A percentile compares a stretch with the other conserved stretches of the same genome.
Conservation (phyloP, 805 yeast species). For the Candida dendrica region DNA sequence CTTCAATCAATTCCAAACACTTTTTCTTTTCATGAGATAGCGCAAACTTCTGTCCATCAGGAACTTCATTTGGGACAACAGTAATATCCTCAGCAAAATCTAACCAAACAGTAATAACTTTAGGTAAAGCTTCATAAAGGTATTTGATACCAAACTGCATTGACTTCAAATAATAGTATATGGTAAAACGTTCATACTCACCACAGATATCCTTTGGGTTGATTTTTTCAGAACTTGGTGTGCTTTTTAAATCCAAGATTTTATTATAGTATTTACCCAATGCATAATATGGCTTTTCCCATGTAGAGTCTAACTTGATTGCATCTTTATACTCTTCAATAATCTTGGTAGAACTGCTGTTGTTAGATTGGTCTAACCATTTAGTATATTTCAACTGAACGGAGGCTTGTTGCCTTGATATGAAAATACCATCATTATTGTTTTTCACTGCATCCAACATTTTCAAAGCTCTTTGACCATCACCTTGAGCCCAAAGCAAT, state of each 20-base stretch:
- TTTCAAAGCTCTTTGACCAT: constrained; percentile 75
- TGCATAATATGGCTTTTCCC: constrained; percentile 78
- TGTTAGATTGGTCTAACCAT: constrained; percentile 85
- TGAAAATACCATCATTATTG: constrained; percentile 7
- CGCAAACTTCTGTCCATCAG: constrained; percentile 8
- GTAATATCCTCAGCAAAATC: constrained; percentile 46
- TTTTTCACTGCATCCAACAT: constrained; percentile 37
- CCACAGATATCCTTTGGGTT: constrained; percentile 33
- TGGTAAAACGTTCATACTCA: constrained; percentile 45
- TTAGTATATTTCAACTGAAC: constrained; percentile 74
- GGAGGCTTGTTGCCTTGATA: constrained; percentile 23
- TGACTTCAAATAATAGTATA: constrained; percentile 50
- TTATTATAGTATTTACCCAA: constrained; percentile 76
- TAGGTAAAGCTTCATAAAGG: constrained; percentile 80
- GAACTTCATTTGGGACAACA: constrained; percentile 13
- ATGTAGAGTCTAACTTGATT: constrained; percentile 41
- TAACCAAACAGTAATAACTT: constrained; percentile 85
- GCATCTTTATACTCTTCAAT: constrained; percentile 62
- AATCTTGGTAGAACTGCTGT: constrained; percentile 68
- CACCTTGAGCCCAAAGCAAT: constrained; percentile 84
- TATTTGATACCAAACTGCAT: constrained; percentile 56
- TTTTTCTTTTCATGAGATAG: constrained; percentile 22
- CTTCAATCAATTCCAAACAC: constrained; percentile 39
- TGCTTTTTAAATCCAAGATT: constrained; percentile 59
- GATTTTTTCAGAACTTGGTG: constrained; percentile 10